Percentiles rank a stretch among this genome's conserved stretches.
Evolutionary conservation across 2,329 filamentous ascomycete species (phyloP).

Genomic region (Scytalidium lignicola): DNA sequence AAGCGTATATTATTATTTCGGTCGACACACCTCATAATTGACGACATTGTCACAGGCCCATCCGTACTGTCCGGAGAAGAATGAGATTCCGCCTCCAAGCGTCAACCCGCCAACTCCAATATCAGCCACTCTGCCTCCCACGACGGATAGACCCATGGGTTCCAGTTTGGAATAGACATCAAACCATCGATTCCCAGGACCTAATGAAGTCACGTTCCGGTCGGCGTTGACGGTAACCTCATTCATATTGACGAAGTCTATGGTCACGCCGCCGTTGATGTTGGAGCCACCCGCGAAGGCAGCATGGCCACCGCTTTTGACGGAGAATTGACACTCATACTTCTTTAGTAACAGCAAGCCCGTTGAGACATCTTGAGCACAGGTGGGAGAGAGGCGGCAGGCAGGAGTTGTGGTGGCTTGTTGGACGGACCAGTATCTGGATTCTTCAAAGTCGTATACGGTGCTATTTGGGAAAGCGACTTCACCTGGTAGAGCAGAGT

Average conservation of each 20-base stretch:
- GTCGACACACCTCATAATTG: constrained; percentile 10
- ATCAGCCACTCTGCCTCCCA: constrained; percentile 31
- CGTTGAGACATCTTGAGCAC: constrained; percentile 13
- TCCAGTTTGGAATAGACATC: constrained; percentile 33
- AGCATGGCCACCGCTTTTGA: constrained; percentile 21
- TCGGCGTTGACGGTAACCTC: constrained; percentile 21
- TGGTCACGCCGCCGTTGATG: constrained; percentile 41
- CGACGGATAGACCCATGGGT: constrained; percentile 24
- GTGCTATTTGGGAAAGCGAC: constrained; percentile 13
- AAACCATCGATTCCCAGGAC: constrained; percentile 33
- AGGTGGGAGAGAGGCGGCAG: constrained; percentile 16
- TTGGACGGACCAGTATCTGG: constrained; percentile 12
- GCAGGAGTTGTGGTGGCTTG: constrained; percentile 11
- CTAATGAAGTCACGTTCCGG: constrained; percentile 27
- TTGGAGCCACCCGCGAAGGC: constrained; percentile 41
- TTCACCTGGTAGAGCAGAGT: constrained; percentile 8
- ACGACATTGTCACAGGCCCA: constrained; percentile 17
- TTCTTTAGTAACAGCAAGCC: constrained; percentile 11
- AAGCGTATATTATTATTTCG: not conserved
- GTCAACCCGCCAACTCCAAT: constrained; percentile 14
- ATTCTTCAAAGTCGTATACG: constrained; percentile 12
- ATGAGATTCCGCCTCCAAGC: constrained; percentile 16
- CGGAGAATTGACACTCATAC: constrained; percentile 16
- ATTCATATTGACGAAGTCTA: constrained; percentile 37
- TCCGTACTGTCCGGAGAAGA: constrained; percentile 15